Evolutionary conservation across 306 rosid species (phyloP).

Genomic region (Rosa rugosa): DNA sequence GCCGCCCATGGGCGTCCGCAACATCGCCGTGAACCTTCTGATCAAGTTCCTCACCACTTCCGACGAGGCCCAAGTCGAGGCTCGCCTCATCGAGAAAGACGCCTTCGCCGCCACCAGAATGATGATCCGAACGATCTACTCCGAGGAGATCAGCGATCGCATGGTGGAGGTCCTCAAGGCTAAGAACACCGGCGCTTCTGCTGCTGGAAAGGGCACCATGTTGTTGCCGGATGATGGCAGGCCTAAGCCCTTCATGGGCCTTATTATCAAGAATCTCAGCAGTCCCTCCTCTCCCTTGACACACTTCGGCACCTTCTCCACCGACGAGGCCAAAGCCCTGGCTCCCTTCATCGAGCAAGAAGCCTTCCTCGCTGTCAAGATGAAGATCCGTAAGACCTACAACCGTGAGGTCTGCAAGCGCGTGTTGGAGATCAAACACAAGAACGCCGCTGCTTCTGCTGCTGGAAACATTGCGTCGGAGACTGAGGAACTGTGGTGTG

Average conservation of each 20-base stretch:
- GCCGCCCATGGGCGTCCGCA: conserved; percentile 77
- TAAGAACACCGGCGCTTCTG: too few species aligned
- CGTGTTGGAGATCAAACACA: conserved; percentile 81
- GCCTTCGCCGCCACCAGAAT: too few species aligned
- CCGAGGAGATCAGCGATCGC: too few species aligned
- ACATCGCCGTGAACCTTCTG: conserved; percentile 64
- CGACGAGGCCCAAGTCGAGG: too few species aligned
- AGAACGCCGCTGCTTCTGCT: conserved; percentile 29
- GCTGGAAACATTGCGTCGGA: conserved; percentile 35
- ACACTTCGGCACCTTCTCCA: conserved; percentile 73
- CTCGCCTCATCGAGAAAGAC: too few species aligned
- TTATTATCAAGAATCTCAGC: conserved; percentile 69
- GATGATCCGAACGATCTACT: too few species aligned
- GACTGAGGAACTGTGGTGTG: not conserved
- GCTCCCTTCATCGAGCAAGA: conserved; percentile 73
- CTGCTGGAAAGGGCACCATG: too few species aligned
- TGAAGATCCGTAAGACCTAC: conserved; percentile 85
- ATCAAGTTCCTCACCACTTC: too few species aligned
- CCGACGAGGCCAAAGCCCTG: conserved; percentile 49
- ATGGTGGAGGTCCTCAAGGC: too few species aligned
- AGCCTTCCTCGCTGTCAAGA: conserved; percentile 66
- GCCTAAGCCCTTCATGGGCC: too few species aligned
- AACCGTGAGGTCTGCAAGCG: conserved; percentile 94
- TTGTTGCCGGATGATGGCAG: too few species aligned
- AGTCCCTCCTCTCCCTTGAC: conserved; percentile 79